These are phyloP conservation scores for Arthrocladium fulminans DNA, from an alignment of 2,329 filamentous ascomycete genomes.

Conservation along the genomic window DNA sequence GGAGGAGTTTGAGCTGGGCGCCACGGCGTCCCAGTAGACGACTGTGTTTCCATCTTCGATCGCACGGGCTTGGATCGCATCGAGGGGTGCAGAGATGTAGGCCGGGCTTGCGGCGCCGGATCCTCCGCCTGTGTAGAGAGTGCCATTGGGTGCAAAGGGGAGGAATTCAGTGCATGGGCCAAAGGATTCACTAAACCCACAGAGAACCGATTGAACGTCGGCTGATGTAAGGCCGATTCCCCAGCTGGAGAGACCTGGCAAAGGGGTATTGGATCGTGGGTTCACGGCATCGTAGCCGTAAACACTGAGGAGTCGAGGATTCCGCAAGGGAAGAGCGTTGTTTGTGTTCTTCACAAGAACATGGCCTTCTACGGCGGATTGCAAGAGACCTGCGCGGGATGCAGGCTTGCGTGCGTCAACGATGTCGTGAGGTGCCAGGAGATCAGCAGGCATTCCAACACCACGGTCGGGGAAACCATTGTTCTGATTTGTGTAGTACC, in stretches of 20 bases:
- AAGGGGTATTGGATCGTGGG: constrained; percentile 17
- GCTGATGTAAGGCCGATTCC: not conserved
- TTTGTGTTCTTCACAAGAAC: constrained; percentile 47
- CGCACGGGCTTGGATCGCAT: constrained; percentile 25
- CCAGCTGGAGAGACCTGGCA: constrained; percentile 2
- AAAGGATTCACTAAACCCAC: constrained; percentile 4
- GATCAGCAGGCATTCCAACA: constrained; percentile 4
- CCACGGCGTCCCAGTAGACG: constrained; percentile 24
- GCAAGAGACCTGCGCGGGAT: constrained; percentile 2
- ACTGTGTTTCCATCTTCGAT: constrained; percentile 22
- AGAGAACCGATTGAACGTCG: constrained; percentile 3
- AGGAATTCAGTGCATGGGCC: constrained; percentile 21
- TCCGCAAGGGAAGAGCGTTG: constrained; percentile 42
- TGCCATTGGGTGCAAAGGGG: constrained; percentile 36
- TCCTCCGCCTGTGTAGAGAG: constrained; percentile 24
- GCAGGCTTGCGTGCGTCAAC: constrained; percentile 12
- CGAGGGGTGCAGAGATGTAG: constrained; percentile 25
- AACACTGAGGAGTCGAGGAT: constrained; percentile 38
- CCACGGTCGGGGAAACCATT: constrained; percentile 48
- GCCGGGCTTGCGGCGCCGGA: constrained; percentile 26
- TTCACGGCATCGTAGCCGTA: constrained; percentile 41
- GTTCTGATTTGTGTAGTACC: constrained; percentile 37
- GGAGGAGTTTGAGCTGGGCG: constrained; percentile 10
- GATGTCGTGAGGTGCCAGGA: constrained; percentile 6
- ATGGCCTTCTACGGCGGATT: constrained; percentile 15